Base-by-base conservation (phyloP, 1,284 basidiomycete genomes). In the Sphaerobolus stellatus region DNA sequence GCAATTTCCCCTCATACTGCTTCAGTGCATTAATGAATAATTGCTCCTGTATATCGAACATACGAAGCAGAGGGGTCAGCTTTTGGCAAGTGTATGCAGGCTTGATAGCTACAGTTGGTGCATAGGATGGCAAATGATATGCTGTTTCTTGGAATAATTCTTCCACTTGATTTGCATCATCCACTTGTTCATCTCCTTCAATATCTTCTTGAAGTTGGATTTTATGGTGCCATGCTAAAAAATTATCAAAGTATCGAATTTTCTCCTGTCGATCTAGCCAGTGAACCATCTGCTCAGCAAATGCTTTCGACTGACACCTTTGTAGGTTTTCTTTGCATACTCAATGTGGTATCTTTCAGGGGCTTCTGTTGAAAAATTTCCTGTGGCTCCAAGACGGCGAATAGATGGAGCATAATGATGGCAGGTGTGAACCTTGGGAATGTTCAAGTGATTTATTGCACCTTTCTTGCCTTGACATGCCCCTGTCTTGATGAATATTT, bases 241-340 rank as follows among this genome's bases (percentile, higher is more conserved):
- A 38, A n/a, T 22, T 38, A 38, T 7, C 5, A 22, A 38, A 38
- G 7, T n/a, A 38, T 7, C 3, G n/a, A 3, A 38, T 3, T 22
- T 50, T 48, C 31, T 48, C 46, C 4, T 50, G 31, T 27, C 48
- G 14, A 30, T 50, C 29, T 13, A 41, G 18, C 14, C n/a, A 3
- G 11, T 27, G 18, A 2, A 40, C 34, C 46, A 48, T 48, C n/a
- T 48, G 46, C 13, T 40, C 14, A 16, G 25, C n/a, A n/a, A 13
- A 50, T 8, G 16, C 25, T 22, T 50, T 38, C n/a, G n/a, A 22
- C 48, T 50, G 14, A 27, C 34, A 34, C 9, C 48, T 38, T 50
- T 50, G 43, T 70, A 72, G 0, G 64, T 67, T n/a, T 69, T 57
- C 54, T 73, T 73, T 4, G 69, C 64, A 50, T 67, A 58, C 61